phyloP scores from a whole-genome alignment of 345 rosid genomes.

The Camelina hispida region DNA sequence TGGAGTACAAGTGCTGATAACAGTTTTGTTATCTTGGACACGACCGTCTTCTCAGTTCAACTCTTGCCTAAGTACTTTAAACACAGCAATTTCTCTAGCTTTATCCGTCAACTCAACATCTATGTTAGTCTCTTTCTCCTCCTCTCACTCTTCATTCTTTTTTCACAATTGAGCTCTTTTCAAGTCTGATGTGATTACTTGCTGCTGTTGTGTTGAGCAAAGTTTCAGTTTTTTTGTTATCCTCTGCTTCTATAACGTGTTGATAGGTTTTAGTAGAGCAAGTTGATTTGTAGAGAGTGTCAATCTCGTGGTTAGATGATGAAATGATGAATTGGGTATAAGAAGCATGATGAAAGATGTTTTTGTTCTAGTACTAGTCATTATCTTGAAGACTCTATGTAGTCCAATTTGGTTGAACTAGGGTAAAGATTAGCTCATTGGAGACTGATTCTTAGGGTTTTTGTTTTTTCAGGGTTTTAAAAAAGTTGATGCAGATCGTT shows the following conservation, averaged over 20 bases:
- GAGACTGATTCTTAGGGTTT: conserved; percentile 10
- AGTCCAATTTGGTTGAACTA: conserved; percentile 4
- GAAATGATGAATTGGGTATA: background rate
- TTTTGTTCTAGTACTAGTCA: conserved; percentile 9
- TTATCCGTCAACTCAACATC: conserved; percentile 88
- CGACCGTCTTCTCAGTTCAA: conserved; percentile 63
- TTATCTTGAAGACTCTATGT: background rate
- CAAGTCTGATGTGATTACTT: conserved; percentile 6
- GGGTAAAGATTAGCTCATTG: background rate
- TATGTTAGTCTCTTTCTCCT: conserved; percentile 56
- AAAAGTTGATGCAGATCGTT: conserved; percentile 81
- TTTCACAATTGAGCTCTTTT: background rate
- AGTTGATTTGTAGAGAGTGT: background rate
- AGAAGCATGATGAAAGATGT: conserved; percentile 14
- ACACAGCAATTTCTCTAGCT: conserved; percentile 81
- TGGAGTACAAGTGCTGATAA: conserved; percentile 61
- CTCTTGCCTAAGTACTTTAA: conserved; percentile 81
- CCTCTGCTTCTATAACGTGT: conserved; percentile 7
- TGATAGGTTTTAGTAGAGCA: background rate
- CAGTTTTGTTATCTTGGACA: conserved; percentile 67
- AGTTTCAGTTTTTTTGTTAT: background rate
- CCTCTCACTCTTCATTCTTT: background rate
- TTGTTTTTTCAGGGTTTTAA: conserved; percentile 73
- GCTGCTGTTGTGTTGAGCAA: conserved; percentile 2
- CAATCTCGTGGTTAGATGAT: conserved; percentile 1